Evolutionary conservation across 1,284 basidiomycete genomes (phyloP), one percentile per base, ranked within the genome.

Genomic region (Ceratobasidium sp.): DNA sequence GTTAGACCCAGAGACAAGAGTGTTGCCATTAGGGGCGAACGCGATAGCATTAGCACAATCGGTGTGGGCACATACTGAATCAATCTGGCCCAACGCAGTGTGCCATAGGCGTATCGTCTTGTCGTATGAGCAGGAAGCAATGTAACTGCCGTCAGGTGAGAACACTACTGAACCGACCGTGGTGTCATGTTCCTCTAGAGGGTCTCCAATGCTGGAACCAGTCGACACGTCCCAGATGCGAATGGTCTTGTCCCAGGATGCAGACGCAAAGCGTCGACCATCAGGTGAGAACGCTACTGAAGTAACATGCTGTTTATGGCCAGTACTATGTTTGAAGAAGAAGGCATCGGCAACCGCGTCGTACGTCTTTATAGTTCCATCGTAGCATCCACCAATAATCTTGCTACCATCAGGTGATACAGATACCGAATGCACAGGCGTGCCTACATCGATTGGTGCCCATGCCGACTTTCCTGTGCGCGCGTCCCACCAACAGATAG

Each of bases 1-100:
- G 85, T 99, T 97, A 83, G 95, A 96, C 49, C 96, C 97, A 46
- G 97, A 98, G 28, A 98, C 98, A 53, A 99, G 89, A 98, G 98
- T 99, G 86, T 99, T 98, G 18, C 96, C 96, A 86, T 99, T 96
- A 82, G 91, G 94, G 84, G 97, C 96, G 87, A 99, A 99, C 79
- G 94, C 97, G 39, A 99, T 91, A 28, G 95, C 93, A 10, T 97
- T 99, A 55, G 99, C 93, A 1, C 2, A 1, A 4, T 33, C 4
- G 33, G 33, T 33, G 33, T 33, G 33, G 33, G 1, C 4, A 4
- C 4, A 2, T 33, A 33, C 1, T 33, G 4, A 33, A 33, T 33
- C 33, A 33, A 33, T 33, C 33, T 33, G 33, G 33, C 33, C 33
- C 4, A 4, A 2, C 33, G 33, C 33, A 1, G 33, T 33, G 33